A percentile compares a stretch with the other conserved stretches of the same genome.
These are phyloP conservation scores for Dipodascus albidus DNA, from an alignment of 805 yeast genomes.

Conservation along the genomic window DNA sequence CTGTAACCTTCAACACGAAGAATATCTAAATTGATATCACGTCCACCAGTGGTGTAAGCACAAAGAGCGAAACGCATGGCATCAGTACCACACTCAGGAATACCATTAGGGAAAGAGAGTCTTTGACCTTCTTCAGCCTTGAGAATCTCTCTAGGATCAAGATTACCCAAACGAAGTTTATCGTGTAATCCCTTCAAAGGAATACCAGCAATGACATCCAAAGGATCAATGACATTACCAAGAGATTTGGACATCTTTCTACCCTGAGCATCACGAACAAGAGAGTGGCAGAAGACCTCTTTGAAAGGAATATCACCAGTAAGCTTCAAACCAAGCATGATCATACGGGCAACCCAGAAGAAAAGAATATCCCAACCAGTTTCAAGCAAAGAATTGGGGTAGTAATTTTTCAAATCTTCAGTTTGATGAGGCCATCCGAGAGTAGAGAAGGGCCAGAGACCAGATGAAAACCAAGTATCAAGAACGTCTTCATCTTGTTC, in stretches of 20 bases:
- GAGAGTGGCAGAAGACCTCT: constrained; percentile 96
- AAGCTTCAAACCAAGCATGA: constrained; percentile 77
- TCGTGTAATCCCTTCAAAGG: constrained; percentile 68
- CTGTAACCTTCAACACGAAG: constrained; percentile 97
- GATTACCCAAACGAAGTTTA: constrained; percentile 67
- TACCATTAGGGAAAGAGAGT: constrained; percentile 88
- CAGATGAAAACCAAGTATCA: constrained; percentile 98
- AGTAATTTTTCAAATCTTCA: constrained; percentile 61
- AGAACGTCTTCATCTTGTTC: constrained; percentile 97
- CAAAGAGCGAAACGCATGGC: constrained; percentile 96
- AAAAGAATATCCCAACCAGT: constrained; percentile 99
- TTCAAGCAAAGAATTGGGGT: constrained; percentile 89
- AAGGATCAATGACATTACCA: constrained; percentile 94
- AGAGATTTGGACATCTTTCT: constrained; percentile 97
- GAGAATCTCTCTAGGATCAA: constrained; percentile 79
- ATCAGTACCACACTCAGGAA: constrained; percentile 99
- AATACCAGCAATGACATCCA: constrained; percentile 87
- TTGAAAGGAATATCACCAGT: constrained; percentile 88
- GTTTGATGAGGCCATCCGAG: constrained; percentile 88
- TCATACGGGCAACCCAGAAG: constrained; percentile 99
- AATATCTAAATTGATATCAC: constrained; percentile 94
- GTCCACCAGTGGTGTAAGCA: constrained; percentile 97
- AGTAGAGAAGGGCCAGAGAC: constrained; percentile 95
- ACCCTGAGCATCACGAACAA: constrained; percentile 98
- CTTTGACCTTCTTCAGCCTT: constrained; percentile 84